phyloP scores from a whole-genome alignment of 768 basidiomycete genomes.

The Baorangia bicolor region DNA sequence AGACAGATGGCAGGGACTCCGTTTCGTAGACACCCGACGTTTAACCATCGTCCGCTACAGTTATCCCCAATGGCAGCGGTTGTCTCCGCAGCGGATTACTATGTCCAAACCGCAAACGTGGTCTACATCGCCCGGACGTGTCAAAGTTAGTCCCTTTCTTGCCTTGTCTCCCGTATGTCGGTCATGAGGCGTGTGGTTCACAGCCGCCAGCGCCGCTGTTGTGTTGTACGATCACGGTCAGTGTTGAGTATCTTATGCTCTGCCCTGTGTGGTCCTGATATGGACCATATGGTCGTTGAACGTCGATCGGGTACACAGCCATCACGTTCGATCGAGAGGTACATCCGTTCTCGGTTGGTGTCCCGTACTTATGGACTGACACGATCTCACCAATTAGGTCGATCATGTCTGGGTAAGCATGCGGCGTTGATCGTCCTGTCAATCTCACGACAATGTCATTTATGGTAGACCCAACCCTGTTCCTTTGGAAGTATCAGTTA shows the following conservation, averaged over 20 bases:
- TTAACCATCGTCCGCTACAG: too few relatives aligned
- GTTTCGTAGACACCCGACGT: too few relatives aligned
- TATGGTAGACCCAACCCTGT: conserved; percentile 1
- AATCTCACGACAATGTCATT: not conserved
- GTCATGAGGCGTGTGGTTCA: not conserved
- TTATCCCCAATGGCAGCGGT: too few relatives aligned
- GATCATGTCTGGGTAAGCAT: conserved; percentile 19
- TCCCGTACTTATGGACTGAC: not conserved
- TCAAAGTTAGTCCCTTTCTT: conserved; percentile 4
- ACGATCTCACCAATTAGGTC: conserved; percentile 1
- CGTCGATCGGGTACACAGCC: conserved; percentile 1
- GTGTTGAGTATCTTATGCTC: not conserved
- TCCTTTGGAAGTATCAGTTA: conserved; percentile 19
- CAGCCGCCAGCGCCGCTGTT: conserved; percentile 9
- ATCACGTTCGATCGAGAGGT: conserved; percentile 21
- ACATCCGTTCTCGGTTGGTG: not conserved
- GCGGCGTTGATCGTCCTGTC: not conserved
- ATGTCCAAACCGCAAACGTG: not conserved
- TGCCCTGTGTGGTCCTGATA: too few relatives aligned
- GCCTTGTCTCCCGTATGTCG: too few relatives aligned
- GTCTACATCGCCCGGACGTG: conserved; percentile 5
- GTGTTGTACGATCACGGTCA: conserved; percentile 22
- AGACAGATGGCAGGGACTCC: too few relatives aligned
- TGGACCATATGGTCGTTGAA: not conserved
- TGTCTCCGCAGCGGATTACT: too few relatives aligned